Conservation (phyloP, 257 asterid species). For the Paulownia fortunei region DNA sequence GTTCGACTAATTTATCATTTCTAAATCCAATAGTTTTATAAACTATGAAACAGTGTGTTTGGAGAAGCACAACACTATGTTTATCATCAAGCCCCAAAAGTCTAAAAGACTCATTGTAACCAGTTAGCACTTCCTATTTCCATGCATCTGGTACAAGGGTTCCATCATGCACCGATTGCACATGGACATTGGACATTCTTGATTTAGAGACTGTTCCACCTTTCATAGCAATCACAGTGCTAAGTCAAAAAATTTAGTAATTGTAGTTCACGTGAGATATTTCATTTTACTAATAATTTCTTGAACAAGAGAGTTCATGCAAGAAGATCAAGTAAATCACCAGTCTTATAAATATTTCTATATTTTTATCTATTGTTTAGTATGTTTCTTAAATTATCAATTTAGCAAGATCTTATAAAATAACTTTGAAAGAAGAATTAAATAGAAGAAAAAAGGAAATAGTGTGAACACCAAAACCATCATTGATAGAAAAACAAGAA, state of each 20-base stretch:
- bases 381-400: neutral
- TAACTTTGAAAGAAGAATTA: neutral
- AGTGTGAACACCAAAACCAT: neutral
- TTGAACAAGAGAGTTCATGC: neutral
- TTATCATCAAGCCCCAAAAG: neutral
- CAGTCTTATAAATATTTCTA: neutral
- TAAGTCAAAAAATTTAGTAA: neutral
- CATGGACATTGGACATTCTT: neutral
- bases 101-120: neutral
- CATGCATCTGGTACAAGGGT: neutral
- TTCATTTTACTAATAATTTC: neutral
- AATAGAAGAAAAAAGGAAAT: neutral
- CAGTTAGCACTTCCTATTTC: neutral
- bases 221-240: neutral
- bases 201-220: neutral
- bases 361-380: neutral
- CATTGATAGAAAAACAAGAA: neutral
- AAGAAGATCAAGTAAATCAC: too few species aligned
- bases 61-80: neutral
- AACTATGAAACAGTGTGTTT: neutral
- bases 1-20: neutral
- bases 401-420: neutral
- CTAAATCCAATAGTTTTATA: neutral
- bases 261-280: neutral
- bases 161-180: neutral